Base-by-base conservation (phyloP, 1,139 yeast genomes). In the Blastobotrys apis region DNA sequence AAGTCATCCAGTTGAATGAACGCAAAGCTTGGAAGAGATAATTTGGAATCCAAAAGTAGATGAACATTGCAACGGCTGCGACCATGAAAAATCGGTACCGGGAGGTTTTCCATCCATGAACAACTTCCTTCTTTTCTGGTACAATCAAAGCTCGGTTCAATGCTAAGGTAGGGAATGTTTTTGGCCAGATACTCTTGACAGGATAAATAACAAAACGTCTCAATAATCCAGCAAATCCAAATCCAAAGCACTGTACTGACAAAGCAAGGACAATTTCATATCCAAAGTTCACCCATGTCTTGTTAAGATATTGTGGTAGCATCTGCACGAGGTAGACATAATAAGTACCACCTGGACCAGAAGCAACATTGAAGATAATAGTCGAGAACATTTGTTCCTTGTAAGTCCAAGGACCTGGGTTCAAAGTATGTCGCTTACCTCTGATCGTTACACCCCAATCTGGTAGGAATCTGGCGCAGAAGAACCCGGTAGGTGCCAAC, bases 381-480 rank as follows among this genome's bases (percentile, higher is more conserved):
- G 83, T 75, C 1, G 78, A 67, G 50, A 78, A 66, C 80, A 78
- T 77, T 66, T 82, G 87, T 57, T 83, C 92, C 59, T 83, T 83
- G 56, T 67, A 72, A 23, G 73, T 67, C 84, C 85, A 82, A 3
- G 79, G 78, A 5, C 81, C 81, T 1, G 80, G 79, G 61, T 80
- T 72, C 54, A 77, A 54, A 41, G 74, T 59, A 54, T 61, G 44
- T 47, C 65, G 65, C 44, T 50, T 58, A 34, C 69, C 74, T 52
- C 63, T 63, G 51, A 58, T 60, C 30, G 54, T 67, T 55, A 76
- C 58, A 19, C 69, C 71, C 69, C 71, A 66, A 42, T 70, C 69
- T 5, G 85, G 84, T 13, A 80, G 46, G 32, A 63, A 43, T 21
- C 12, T 5, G 3, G 41, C 44, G 15, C 19, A 23, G 10, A 43